These are phyloP conservation scores for Quercus lobata DNA, from an alignment of 331 rosid genomes.

Conservation along the genomic window DNA sequence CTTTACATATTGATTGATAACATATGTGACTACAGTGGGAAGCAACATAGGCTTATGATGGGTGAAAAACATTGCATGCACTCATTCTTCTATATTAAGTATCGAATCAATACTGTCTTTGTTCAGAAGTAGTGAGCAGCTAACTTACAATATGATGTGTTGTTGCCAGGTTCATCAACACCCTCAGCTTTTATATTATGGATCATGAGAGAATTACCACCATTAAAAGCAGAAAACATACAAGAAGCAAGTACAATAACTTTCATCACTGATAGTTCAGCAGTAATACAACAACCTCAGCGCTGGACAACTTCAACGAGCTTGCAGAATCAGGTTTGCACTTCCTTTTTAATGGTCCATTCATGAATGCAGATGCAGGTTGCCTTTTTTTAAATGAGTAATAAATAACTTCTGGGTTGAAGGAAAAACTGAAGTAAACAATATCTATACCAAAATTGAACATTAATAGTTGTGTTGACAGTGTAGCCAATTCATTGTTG, in stretches of 20 bases:
- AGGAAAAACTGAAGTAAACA: too few relatives aligned
- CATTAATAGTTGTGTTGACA: neutral
- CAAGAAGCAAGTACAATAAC: slow-evolving; percentile 62
- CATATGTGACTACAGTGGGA: neutral
- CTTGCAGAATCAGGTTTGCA: slow-evolving; percentile 62
- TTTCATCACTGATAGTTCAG: slow-evolving; percentile 49
- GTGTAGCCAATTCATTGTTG: neutral
- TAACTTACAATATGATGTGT: slow-evolving; percentile 16
- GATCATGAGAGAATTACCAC: slow-evolving; percentile 87
- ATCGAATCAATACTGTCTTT: neutral
- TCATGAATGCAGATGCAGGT: neutral
- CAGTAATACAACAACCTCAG: slow-evolving; percentile 46
- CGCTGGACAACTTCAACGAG: slow-evolving; percentile 67
- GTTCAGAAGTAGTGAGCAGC: slow-evolving; percentile 8
- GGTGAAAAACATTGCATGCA: neutral
- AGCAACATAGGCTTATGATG: neutral
- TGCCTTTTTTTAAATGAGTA: neutral
- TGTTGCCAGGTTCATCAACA: slow-evolving; percentile 71
- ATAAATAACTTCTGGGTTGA: too few relatives aligned
- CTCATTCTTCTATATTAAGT: neutral
- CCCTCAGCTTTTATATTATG: slow-evolving; percentile 80
- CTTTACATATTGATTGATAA: neutral
- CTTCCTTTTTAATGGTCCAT: slow-evolving; percentile 9
- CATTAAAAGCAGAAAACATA: slow-evolving; percentile 31
- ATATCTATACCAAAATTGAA: neutral